These are phyloP conservation scores for Fraxinus angustifolia DNA, from an alignment of 305 asterid species.

Conservation along the genomic window DNA sequence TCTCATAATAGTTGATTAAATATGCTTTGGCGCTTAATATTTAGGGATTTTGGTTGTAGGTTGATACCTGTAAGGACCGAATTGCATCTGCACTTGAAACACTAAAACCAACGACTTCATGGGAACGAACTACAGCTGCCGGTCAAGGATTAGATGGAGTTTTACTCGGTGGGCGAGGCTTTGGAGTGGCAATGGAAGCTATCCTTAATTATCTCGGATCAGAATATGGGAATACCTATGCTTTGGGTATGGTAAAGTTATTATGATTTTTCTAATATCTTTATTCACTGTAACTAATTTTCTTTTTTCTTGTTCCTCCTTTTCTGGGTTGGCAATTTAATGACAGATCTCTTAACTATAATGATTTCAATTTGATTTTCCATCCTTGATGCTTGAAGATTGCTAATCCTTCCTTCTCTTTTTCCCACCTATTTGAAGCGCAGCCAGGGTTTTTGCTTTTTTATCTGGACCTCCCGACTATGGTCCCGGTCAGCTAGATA, in stretches of 20 bases:
- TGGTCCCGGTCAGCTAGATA: slow-evolving; percentile 97
- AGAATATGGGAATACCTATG: slow-evolving; percentile 91
- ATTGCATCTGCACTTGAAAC: slow-evolving; percentile 91
- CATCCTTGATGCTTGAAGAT: slow-evolving; percentile 20
- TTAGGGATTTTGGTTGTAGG: slow-evolving; percentile 43
- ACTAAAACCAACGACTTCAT: slow-evolving; percentile 78
- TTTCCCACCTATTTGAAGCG: slow-evolving; percentile 32
- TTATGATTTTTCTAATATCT: slow-evolving; percentile 2
- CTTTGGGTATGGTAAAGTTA: slow-evolving; percentile 56
- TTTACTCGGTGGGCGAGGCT: slow-evolving; percentile 90
- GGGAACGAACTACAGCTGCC: slow-evolving; percentile 87
- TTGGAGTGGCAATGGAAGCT: slow-evolving; percentile 94
- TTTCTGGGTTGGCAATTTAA: slow-evolving; percentile 7
- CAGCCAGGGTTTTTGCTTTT: slow-evolving; percentile 95
- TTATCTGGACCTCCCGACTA: slow-evolving; percentile 96
- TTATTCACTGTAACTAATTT: neutral
- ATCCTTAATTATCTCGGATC: slow-evolving; percentile 85
- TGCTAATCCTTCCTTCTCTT: slow-evolving; percentile 27
- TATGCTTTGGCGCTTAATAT: slow-evolving; percentile 19
- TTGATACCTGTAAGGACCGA: slow-evolving; percentile 85
- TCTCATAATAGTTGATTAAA: slow-evolving; percentile 10
- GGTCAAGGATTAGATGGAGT: slow-evolving; percentile 91
- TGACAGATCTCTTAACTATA: slow-evolving; percentile 1
- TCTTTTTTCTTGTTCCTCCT: slow-evolving; percentile 19
- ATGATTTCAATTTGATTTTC: slow-evolving; percentile 16